Evolutionary conservation across 371 early-diverging fungal genomes (phyloP).

Genomic region (Mortierella sp.): DNA sequence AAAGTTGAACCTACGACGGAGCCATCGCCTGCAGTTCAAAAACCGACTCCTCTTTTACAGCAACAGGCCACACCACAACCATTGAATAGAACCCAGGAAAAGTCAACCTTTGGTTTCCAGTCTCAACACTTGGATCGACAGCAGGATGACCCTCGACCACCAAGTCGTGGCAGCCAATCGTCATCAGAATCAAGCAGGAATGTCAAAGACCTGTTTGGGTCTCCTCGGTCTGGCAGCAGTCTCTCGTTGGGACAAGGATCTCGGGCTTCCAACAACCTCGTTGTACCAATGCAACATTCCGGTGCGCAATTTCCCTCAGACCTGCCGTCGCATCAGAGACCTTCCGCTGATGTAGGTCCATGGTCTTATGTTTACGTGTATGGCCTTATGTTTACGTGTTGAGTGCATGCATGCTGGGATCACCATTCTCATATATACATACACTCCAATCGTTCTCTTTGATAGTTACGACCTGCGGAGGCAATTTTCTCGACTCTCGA

Average conservation of each 20-base stretch:
- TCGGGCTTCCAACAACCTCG: background rate
- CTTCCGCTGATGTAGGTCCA: slow-evolving; percentile 34
- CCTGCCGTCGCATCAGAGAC: slow-evolving; percentile 9
- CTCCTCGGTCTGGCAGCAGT: background rate
- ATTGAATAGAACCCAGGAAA: background rate
- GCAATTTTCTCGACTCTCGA: slow-evolving; percentile 52
- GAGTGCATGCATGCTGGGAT: no score
- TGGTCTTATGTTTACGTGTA: background rate
- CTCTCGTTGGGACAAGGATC: background rate
- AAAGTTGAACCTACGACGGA: background rate
- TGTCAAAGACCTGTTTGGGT: slow-evolving; percentile 27
- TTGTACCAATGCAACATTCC: background rate
- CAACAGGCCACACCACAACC: background rate
- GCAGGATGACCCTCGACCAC: background rate
- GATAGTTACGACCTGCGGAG: slow-evolving; percentile 43
- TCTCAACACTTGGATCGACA: background rate
- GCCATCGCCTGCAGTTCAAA: background rate
- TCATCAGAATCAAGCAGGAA: background rate
- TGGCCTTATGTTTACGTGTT: no score
- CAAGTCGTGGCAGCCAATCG: background rate
- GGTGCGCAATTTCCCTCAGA: background rate
- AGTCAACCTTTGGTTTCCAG: background rate
- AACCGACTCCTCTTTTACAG: background rate
- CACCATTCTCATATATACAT: no score
- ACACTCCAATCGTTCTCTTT: background rate